Evolutionary conservation across 306 rosid genomes (phyloP).

Genomic region (Nissolia schottii): DNA sequence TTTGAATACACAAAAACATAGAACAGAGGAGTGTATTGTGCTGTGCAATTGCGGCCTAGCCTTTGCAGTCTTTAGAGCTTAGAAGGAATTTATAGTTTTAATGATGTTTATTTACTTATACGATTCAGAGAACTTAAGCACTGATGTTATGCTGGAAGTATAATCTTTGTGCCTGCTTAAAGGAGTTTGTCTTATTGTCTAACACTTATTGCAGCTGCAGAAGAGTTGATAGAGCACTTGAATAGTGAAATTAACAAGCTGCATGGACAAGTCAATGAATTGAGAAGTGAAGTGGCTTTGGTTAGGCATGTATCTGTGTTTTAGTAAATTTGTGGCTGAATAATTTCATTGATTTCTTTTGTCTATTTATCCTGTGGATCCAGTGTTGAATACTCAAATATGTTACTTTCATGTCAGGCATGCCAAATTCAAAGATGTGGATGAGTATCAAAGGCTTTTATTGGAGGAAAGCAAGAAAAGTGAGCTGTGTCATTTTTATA

Average conservation of each 20-base stretch:
- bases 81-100: background rate
- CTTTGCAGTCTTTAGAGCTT: background rate
- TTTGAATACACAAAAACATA: background rate
- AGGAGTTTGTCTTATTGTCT: background rate
- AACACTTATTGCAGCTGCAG: slow-evolving; percentile 58
- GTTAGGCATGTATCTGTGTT: slow-evolving; percentile 50
- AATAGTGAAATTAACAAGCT: slow-evolving; percentile 55
- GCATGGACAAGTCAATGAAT: slow-evolving; percentile 46
- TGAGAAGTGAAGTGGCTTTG: slow-evolving; percentile 61
- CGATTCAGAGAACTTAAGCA: background rate
- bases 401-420: slow-evolving; percentile 44
- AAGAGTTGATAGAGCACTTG: slow-evolving; percentile 67
- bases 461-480: slow-evolving; percentile 61
- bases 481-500: slow-evolving; percentile 34
- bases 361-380: background rate
- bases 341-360: background rate
- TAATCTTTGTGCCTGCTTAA: background rate
- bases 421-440: slow-evolving; percentile 43
- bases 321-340: background rate
- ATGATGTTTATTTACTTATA: background rate
- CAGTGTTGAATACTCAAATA: background rate
- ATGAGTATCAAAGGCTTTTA: slow-evolving; percentile 47
- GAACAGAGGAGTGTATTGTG: background rate
- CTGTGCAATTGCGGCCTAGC: background rate
- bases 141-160: background rate